These are phyloP conservation scores for Fraxinus platypoda DNA, from an alignment of 305 asterid genomes.

Conservation along the genomic window DNA sequence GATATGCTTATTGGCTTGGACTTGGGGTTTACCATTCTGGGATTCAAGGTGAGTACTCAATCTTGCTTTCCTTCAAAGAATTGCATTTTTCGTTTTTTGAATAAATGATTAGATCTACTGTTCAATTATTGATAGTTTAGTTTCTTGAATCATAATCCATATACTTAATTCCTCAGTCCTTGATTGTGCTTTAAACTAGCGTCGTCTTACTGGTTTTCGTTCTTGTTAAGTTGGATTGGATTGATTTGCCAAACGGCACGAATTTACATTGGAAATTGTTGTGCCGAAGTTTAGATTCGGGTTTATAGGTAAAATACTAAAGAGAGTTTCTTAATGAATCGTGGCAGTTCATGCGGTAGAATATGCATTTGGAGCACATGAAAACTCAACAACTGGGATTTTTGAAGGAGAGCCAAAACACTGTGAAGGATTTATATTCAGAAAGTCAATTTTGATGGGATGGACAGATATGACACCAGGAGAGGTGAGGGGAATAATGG, in stretches of 20 bases:
- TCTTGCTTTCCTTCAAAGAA: neutral
- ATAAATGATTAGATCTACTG: neutral
- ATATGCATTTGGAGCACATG: conserved; percentile 81
- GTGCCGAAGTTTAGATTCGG: neutral
- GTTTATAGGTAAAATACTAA: neutral
- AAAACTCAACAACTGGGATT: conserved; percentile 61
- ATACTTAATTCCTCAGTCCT: neutral
- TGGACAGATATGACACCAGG: conserved; percentile 51
- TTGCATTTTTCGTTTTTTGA: neutral
- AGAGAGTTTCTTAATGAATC: neutral
- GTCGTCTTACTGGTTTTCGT: neutral
- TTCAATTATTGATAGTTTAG: neutral
- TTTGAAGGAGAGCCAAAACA: conserved; percentile 70
- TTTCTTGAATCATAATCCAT: neutral
- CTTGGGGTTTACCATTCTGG: conserved; percentile 89
- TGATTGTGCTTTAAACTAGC: neutral
- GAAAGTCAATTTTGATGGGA: conserved; percentile 67
- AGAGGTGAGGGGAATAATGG: conserved; percentile 53
- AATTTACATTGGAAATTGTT: neutral
- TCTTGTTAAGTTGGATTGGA: neutral
- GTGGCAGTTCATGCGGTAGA: conserved; percentile 68
- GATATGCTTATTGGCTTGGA: conserved; percentile 85
- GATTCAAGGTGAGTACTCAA: conserved; percentile 53
- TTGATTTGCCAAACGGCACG: neutral
- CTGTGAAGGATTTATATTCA: conserved; percentile 64